A percentile compares a stretch with the other conserved stretches of the same genome.
Conservation (phyloP, 2,329 filamentous ascomycete genomes). For the Aureobasidium zeae region DNA sequence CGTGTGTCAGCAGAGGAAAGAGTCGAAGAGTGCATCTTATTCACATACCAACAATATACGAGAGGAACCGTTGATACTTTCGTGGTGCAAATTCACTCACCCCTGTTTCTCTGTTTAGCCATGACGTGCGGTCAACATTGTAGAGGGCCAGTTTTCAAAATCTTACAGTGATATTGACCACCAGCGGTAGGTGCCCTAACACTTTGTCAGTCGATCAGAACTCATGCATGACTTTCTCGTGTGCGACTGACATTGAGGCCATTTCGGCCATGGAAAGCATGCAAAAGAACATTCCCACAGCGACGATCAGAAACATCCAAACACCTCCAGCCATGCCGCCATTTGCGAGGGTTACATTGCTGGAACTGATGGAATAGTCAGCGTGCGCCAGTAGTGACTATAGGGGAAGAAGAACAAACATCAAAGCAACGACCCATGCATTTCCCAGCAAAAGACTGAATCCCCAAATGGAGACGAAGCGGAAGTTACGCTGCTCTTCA, state of each 20-base stretch:
- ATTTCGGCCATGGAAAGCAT: constrained; percentile 26
- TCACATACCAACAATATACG: constrained; percentile 13
- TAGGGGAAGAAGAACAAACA: neutral
- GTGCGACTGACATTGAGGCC: constrained; percentile 24
- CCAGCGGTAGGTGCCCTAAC: constrained; percentile 20
- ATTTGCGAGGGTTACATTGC: constrained; percentile 38
- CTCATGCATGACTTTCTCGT: neutral
- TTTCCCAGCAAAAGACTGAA: constrained; percentile 13
- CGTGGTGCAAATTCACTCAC: constrained; percentile 14
- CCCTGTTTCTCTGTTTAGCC: constrained; percentile 1
- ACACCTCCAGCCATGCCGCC: constrained; percentile 24
- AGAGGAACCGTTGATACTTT: constrained; percentile 8
- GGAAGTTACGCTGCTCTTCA: constrained; percentile 12
- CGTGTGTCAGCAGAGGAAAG: neutral
- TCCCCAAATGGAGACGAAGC: constrained; percentile 14
- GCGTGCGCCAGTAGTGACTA: constrained; percentile 34
- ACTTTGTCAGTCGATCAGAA: neutral
- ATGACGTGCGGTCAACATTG: too few relatives aligned
- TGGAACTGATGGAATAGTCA: constrained; percentile 38
- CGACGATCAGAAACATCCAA: constrained; percentile 24
- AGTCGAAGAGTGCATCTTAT: neutral
- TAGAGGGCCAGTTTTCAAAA: neutral
- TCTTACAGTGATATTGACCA: constrained; percentile 16
- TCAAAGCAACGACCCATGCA: constrained; percentile 13
- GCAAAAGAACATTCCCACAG: constrained; percentile 21